Evolutionary conservation across 1,284 basidiomycete species (phyloP).

Genomic region (Sporisorium scitamineum): DNA sequence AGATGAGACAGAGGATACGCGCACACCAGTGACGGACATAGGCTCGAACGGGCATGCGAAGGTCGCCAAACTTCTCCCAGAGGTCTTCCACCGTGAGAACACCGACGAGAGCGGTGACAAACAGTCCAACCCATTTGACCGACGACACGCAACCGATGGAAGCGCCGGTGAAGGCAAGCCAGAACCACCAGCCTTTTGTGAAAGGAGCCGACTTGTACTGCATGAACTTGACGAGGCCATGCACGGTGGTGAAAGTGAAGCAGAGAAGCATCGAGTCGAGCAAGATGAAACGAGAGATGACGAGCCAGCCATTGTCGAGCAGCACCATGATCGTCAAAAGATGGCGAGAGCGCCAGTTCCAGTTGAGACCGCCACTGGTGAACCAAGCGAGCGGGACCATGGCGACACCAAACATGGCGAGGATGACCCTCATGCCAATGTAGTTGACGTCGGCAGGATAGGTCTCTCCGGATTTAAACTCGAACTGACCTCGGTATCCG

Average conservation of each 20-base stretch:
- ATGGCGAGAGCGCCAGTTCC: slow-evolving; percentile 90
- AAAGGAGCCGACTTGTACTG: slow-evolving; percentile 89
- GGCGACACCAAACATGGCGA: slow-evolving; percentile 91
- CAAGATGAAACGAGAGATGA: slow-evolving; percentile 95
- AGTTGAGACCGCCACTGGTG: slow-evolving; percentile 92
- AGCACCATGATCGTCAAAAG: slow-evolving; percentile 93
- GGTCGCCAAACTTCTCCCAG: slow-evolving; percentile 97
- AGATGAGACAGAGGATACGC: slow-evolving; percentile 84
- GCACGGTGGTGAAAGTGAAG: slow-evolving; percentile 97
- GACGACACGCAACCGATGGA: slow-evolving; percentile 96
- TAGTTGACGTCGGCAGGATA: slow-evolving; percentile 91
- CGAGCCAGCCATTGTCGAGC: slow-evolving; percentile 89
- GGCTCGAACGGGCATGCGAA: slow-evolving; percentile 85
- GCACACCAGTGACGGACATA: slow-evolving; percentile 94
- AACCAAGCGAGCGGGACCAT: slow-evolving; percentile 98
- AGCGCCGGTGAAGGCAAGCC: slow-evolving; percentile 88
- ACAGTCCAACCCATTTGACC: slow-evolving; percentile 96
- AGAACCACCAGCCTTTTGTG: slow-evolving; percentile 94
- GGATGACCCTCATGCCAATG: slow-evolving; percentile 92
- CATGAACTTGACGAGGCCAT: slow-evolving; percentile 94
- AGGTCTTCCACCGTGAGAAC: slow-evolving; percentile 97
- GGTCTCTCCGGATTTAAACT: slow-evolving; percentile 90
- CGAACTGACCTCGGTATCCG: slow-evolving; percentile 91
- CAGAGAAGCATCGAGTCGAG: slow-evolving; percentile 97
- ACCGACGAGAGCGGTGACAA: slow-evolving; percentile 92